Conservation (phyloP, 805 yeast genomes). For the Ogataea naganishii region DNA sequence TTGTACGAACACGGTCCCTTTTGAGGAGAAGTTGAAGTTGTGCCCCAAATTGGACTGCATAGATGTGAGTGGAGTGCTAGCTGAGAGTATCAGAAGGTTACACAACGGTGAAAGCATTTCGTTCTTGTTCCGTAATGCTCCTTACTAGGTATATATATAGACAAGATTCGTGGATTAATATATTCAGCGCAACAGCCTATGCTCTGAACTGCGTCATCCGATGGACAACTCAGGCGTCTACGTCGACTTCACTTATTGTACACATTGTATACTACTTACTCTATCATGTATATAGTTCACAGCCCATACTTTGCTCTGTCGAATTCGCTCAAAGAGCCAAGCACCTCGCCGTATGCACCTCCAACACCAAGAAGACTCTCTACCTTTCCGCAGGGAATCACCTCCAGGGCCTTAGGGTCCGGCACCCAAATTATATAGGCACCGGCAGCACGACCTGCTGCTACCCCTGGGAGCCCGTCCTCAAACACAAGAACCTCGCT, state of each 20-base stretch:
- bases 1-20: constrained; percentile 76
- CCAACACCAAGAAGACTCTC: constrained; percentile 33
- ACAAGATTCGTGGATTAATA: neutral
- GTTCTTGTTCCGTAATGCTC: constrained; percentile 65
- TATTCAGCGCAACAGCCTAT: too few relatives aligned
- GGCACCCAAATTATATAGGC: constrained; percentile 94
- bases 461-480: constrained; percentile 91
- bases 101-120: constrained; percentile 85
- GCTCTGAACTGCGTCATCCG: too few relatives aligned
- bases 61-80: constrained; percentile 66
- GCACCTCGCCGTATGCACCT: constrained; percentile 44
- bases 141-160: constrained; percentile 19
- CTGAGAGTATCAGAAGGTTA: constrained; percentile 76
- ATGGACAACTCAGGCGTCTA: too few relatives aligned
- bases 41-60: constrained; percentile 62
- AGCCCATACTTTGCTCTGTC: constrained; percentile 39
- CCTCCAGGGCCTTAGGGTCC: constrained; percentile 58
- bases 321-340: constrained; percentile 44
- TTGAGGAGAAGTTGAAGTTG: constrained; percentile 47
- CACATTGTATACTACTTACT: too few relatives aligned
- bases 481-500: constrained; percentile 87
- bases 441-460: constrained; percentile 76
- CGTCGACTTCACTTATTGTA: too few relatives aligned
- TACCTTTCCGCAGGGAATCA: constrained; percentile 39
- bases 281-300: constrained; percentile 11